These are phyloP conservation scores for Aureobasidium uvarum DNA, from an alignment of 2,329 filamentous ascomycete species.

Conservation along the genomic window DNA sequence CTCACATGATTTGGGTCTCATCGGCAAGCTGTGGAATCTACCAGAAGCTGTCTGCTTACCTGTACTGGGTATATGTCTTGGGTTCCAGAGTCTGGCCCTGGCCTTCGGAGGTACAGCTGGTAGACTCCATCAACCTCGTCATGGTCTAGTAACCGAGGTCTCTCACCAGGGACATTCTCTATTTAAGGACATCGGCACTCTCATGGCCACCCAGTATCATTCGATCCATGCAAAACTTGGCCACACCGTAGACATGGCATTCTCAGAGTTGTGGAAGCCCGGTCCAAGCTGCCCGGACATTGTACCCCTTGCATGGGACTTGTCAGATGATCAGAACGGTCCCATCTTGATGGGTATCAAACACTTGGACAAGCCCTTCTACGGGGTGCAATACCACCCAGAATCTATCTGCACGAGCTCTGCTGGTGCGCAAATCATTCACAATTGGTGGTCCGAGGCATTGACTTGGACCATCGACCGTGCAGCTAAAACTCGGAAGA, in stretches of 20 bases:
- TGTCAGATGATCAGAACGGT: conserved; percentile 49
- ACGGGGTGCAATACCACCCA: conserved; percentile 87
- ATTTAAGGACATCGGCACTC: conserved; percentile 59
- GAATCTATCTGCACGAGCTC: conserved; percentile 81
- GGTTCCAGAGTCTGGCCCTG: conserved; percentile 77
- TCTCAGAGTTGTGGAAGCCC: conserved; percentile 44
- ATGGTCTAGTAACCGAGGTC: conserved; percentile 75
- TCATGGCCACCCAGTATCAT: conserved; percentile 77
- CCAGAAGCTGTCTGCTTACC: conserved; percentile 62
- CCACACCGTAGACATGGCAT: conserved; percentile 36
- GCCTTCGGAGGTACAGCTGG: conserved; percentile 66
- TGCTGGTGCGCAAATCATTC: conserved; percentile 62
- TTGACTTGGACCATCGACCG: conserved; percentile 28
- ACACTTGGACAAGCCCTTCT: conserved; percentile 69
- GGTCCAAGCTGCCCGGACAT: conserved; percentile 41
- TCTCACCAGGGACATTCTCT: conserved; percentile 61
- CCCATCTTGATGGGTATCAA: conserved; percentile 73
- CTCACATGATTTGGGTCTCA: conserved; percentile 75
- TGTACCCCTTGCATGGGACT: conserved; percentile 51
- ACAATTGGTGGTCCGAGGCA: conserved; percentile 72
- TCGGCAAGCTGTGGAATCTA: conserved; percentile 71
- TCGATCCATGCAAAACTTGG: conserved; percentile 53
- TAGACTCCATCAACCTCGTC: conserved; percentile 68
- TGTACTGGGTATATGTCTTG: conserved; percentile 83
- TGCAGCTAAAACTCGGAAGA: not conserved